Evolutionary conservation across 179 eudicot species (phyloP).

Genomic region (Spergularia azorica): DNA sequence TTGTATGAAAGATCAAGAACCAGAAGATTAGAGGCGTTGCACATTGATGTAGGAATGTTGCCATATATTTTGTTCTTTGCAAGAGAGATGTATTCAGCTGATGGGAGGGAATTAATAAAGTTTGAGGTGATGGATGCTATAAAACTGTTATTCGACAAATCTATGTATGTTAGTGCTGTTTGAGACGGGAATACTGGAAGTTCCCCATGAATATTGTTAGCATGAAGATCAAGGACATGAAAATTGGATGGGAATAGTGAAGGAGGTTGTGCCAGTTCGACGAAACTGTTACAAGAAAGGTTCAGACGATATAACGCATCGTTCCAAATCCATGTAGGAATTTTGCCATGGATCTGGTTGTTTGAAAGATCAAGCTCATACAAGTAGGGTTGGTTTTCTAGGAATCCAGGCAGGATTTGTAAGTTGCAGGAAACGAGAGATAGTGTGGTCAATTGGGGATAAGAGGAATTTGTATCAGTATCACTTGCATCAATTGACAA

Average conservation of each 20-base stretch:
- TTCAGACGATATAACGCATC: constrained; percentile 23
- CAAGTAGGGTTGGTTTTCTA: constrained; percentile 35
- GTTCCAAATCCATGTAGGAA: constrained; percentile 56
- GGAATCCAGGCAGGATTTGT: constrained; percentile 34
- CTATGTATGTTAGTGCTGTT: constrained; percentile 20
- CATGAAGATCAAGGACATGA: constrained; percentile 38
- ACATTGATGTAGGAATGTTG: constrained; percentile 42
- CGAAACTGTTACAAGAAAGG: constrained; percentile 43
- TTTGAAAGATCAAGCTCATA: constrained; percentile 48
- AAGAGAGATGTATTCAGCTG: constrained; percentile 27
- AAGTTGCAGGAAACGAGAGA: constrained; percentile 11
- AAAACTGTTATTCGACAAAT: constrained; percentile 46
- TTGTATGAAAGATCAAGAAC: constrained; percentile 50
- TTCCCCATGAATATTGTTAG: constrained; percentile 38
- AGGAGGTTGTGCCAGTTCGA: constrained; percentile 25
- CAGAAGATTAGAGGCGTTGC: constrained; percentile 34
- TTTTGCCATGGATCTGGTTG: constrained; percentile 39
- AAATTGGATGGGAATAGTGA: not conserved
- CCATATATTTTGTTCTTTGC: constrained; percentile 41
- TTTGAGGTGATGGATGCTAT: constrained; percentile 30
- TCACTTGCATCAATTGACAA: not conserved
- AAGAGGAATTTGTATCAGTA: not conserved
- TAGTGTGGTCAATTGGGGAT: constrained; percentile 15
- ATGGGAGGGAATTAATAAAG: constrained; percentile 17
- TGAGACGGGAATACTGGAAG: constrained; percentile 39